A percentile compares a stretch with the other conserved stretches of the same genome.
These are phyloP conservation scores for Phytopythium vexans DNA, from an alignment of 352 stramenopile genomes.

Conservation along the genomic window DNA sequence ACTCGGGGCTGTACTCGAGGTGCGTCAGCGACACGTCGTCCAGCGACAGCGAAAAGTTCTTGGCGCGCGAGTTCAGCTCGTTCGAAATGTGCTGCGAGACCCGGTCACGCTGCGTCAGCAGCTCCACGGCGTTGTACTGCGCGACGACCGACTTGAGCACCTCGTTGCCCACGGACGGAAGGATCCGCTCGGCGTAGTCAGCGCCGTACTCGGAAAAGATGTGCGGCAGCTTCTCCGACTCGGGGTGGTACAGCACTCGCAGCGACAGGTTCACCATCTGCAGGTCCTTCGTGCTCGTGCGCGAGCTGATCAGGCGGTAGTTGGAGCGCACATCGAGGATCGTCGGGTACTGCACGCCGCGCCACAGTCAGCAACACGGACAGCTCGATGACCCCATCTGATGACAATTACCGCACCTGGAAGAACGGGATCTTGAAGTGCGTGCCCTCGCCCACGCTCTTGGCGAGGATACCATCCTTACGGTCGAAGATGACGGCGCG, in stretches of 20 bases:
- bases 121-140: conserved; percentile 99
- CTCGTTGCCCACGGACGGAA: conserved; percentile 98
- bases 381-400: conserved; percentile 3
- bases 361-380: conserved; percentile 14
- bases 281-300: conserved; percentile 99
- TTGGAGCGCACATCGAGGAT: conserved; percentile 99
- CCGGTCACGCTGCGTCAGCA: conserved; percentile 98
- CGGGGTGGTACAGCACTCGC: conserved; percentile 93
- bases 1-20: conserved; percentile 98
- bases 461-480: conserved; percentile 95
- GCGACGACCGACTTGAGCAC: conserved; percentile 93
- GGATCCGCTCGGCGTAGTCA: conserved; percentile 98
- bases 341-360: conserved; percentile 86
- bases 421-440: conserved; percentile 99
- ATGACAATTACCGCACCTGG: conserved; percentile 30
- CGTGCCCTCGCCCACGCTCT: conserved; percentile 96
- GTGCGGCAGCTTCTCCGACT: conserved; percentile 92
- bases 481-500: conserved; percentile 99
- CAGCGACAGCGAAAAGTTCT: conserved; percentile 97
- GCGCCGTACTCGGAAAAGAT: conserved; percentile 97
- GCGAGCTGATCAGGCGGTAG: conserved; percentile 95
- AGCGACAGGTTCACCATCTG: conserved; percentile 99
- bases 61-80: conserved; percentile 95
- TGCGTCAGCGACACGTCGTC: conserved; percentile 99
- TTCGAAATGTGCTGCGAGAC: conserved; percentile 96